Conservation (phyloP, 805 yeast species). For the Metschnikowia matae region DNA sequence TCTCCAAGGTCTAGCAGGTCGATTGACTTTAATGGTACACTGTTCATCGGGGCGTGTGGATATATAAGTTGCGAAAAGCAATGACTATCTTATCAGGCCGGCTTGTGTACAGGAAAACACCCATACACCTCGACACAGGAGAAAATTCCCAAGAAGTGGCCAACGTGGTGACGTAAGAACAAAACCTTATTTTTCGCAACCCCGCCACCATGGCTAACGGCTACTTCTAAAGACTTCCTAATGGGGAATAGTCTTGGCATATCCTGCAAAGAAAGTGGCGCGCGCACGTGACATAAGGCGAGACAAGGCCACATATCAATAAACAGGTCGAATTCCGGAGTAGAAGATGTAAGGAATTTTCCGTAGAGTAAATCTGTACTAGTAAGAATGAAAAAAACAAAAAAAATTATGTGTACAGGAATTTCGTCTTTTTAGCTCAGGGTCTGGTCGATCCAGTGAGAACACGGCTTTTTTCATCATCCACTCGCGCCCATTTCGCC, state of each 20-base stretch:
- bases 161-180: background rate
- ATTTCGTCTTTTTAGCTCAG: background rate
- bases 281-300: constrained; percentile 3
- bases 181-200: background rate
- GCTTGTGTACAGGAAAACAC: background rate
- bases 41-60: constrained; percentile 8
- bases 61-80: background rate
- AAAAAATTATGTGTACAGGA: background rate
- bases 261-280: background rate
- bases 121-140: background rate
- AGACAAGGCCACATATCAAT: background rate
- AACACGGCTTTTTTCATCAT: background rate
- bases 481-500: constrained; percentile 6
- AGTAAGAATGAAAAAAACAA: background rate
- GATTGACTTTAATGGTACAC: constrained; percentile 13
- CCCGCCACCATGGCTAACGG: background rate
- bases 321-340: background rate
- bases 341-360: background rate
- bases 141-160: background rate
- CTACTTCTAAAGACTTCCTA: background rate
- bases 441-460: background rate
- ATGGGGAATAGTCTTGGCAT: background rate
- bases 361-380: no score
- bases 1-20: constrained; percentile 9
- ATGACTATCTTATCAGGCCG: background rate